Conservation (phyloP, 2,329 filamentous ascomycete genomes). For the Meredithiella fracta region DNA sequence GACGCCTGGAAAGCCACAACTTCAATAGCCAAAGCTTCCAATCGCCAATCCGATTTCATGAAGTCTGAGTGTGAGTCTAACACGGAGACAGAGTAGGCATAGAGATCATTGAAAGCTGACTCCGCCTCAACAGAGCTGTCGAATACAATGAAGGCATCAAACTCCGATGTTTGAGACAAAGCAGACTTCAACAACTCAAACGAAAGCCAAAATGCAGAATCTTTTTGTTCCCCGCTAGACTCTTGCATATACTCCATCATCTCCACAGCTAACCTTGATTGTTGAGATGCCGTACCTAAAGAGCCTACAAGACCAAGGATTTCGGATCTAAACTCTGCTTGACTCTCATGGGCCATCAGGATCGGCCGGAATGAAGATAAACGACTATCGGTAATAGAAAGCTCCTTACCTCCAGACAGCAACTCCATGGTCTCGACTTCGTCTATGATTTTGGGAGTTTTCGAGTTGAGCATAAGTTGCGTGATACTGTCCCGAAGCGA, state of each 20-base stretch:
- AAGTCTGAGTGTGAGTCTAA: conserved; percentile 38
- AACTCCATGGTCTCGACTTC: conserved; percentile 18
- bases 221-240: conserved; percentile 34
- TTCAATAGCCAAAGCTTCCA: conserved; percentile 68
- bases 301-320: conserved; percentile 41
- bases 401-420: conserved; percentile 5
- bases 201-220: conserved; percentile 67
- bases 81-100: conserved; percentile 48
- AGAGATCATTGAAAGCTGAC: conserved; percentile 44
- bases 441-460: conserved; percentile 20
- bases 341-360: conserved; percentile 47
- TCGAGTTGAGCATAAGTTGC: conserved; percentile 17
- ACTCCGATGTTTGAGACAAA: conserved; percentile 32
- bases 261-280: conserved; percentile 43
- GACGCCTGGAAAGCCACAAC: conserved; percentile 60
- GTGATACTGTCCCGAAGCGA: conserved; percentile 61
- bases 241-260: conserved; percentile 49
- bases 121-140: conserved; percentile 26
- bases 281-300: conserved; percentile 40
- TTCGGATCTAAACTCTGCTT: conserved; percentile 42
- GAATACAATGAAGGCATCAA: conserved; percentile 52
- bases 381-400: neutral
- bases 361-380: conserved; percentile 37
- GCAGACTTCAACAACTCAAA: conserved; percentile 51
- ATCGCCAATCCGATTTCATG: conserved; percentile 45